These are phyloP conservation scores for Neurospora sp. DNA, from an alignment of 495 filamentous ascomycete species.

Conservation along the genomic window DNA sequence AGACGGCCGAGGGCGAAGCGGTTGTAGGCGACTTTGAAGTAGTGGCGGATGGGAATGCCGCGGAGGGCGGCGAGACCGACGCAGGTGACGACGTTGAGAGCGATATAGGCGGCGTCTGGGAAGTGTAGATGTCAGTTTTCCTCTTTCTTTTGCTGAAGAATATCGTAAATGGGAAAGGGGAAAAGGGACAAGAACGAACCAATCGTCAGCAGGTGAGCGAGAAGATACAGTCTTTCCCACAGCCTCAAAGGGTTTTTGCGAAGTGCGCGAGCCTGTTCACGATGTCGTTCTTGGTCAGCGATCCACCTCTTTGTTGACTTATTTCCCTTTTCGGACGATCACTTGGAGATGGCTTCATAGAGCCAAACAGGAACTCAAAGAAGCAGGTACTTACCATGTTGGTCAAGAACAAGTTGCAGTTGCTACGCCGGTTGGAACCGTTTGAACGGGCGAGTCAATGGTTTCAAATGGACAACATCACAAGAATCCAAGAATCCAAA, in stretches of 20 bases:
- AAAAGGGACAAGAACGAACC: background rate
- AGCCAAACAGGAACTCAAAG: background rate
- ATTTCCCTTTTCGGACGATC: background rate
- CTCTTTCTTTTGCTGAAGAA: too few relatives aligned
- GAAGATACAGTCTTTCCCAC: background rate
- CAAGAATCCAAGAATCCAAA: background rate
- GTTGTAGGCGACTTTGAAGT: constrained; percentile 7
- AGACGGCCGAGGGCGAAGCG: constrained; percentile 11
- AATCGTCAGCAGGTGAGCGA: background rate
- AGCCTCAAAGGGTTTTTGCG: background rate
- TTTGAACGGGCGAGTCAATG: background rate
- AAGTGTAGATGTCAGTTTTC: background rate
- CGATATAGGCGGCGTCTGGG: constrained; percentile 6
- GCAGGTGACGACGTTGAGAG: constrained; percentile 13
- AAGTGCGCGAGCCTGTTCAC: background rate
- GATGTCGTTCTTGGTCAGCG: background rate
- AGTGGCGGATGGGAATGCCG: constrained; percentile 11
- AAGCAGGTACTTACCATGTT: background rate
- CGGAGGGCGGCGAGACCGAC: constrained; percentile 9
- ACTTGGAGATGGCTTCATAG: background rate
- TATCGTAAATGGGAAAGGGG: too few relatives aligned
- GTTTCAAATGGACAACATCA: background rate
- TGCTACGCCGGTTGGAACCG: background rate
- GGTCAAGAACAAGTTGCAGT: background rate
- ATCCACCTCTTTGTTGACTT: background rate